Evolutionary conservation across 345 rosid species (phyloP).

Genomic region (Lenwebbia sp.): DNA sequence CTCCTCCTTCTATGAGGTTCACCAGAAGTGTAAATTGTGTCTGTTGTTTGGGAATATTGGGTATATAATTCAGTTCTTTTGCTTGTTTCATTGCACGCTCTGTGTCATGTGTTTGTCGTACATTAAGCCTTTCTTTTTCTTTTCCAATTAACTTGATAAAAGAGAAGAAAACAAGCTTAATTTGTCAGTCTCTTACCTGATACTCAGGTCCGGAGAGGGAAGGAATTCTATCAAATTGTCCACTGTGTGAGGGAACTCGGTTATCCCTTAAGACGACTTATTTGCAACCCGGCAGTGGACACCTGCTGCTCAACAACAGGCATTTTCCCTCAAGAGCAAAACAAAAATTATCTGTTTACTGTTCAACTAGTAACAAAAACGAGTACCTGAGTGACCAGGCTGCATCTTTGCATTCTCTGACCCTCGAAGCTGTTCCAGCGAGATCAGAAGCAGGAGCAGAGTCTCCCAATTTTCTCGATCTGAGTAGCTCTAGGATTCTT

Average conservation of each 20-base stretch:
- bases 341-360: conserved; percentile 15
- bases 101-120: not conserved
- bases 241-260: conserved; percentile 5
- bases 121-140: not conserved
- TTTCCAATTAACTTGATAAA: not conserved
- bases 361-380: not conserved
- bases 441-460: conserved; percentile 18
- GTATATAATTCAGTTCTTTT: not conserved
- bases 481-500: conserved; percentile 6
- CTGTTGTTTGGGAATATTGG: not conserved
- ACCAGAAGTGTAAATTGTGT: not conserved
- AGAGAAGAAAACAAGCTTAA: not conserved
- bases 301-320: conserved; percentile 8
- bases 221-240: conserved; percentile 1
- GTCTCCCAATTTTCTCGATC: conserved; percentile 4
- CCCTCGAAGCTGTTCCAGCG: conserved; percentile 21
- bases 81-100: not conserved
- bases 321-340: conserved; percentile 5
- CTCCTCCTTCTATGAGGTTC: not conserved
- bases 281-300: conserved; percentile 11
- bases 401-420: conserved; percentile 5
- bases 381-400: not conserved
- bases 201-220: conserved; percentile 20
- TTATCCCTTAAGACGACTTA: conserved; percentile 13
- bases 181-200: not conserved